phyloP scores from a whole-genome alignment of 2,329 filamentous ascomycete species.

The Allantophomopsis lycopodina region DNA sequence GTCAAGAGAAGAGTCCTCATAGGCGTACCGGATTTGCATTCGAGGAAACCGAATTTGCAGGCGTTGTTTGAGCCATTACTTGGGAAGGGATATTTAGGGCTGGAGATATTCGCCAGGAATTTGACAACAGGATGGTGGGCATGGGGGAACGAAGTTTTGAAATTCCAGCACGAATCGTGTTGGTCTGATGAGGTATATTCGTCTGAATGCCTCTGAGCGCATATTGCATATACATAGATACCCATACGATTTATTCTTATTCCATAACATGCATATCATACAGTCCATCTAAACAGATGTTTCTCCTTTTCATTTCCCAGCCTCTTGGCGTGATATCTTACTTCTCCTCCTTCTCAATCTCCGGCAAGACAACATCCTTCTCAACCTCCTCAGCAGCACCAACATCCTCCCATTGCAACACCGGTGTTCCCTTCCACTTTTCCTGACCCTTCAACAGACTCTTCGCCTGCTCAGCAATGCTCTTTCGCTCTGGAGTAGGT shows the following conservation, averaged over 20 bases:
- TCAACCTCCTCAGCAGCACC: conserved; percentile 17
- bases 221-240: conserved; percentile 4
- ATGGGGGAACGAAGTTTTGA: conserved; percentile 63
- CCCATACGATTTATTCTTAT: conserved; percentile 11
- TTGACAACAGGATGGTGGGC: conserved; percentile 65
- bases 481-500: conserved; percentile 22
- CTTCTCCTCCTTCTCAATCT: no score
- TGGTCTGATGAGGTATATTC: conserved; percentile 29
- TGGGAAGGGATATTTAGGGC: conserved; percentile 33
- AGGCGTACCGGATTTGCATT: conserved; percentile 64
- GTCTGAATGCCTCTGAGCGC: neutral
- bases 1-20: conserved; percentile 44
- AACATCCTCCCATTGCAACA: conserved; percentile 25
- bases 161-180: conserved; percentile 46
- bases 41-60: conserved; percentile 62
- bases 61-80: conserved; percentile 42
- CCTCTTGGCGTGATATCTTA: neutral
- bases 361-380: conserved; percentile 11
- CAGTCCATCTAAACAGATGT: conserved; percentile 1
- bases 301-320: neutral
- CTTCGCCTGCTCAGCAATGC: conserved; percentile 45
- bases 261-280: conserved; percentile 13
- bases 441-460: conserved; percentile 44
- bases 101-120: conserved; percentile 70
- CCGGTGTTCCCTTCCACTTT: conserved; percentile 37